Evolutionary conservation across 768 basidiomycete genomes (phyloP), one percentile per base, ranked within the genome.

Genomic region (Naganishia kalamii): DNA sequence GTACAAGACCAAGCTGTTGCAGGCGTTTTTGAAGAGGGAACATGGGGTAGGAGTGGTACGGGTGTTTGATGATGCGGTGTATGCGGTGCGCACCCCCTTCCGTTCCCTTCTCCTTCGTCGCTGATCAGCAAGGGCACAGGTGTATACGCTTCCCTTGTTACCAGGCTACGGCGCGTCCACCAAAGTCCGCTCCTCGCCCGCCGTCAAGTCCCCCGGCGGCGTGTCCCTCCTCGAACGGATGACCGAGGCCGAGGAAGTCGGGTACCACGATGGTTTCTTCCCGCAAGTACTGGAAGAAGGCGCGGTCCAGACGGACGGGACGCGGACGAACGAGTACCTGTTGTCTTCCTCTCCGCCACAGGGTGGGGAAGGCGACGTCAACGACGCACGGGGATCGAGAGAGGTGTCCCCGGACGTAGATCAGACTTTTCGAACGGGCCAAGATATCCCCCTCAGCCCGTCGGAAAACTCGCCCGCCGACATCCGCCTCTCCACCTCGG

Each of bases 51-150:
- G 76, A 2, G 77, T 82, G 80, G 11, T 90, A 87, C 82, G 93
- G 65, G 83, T 90, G 0, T 97, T 90, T 70, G 93, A 96, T 75
- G 93, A 97, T 79, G 92, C 92, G 0, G 78, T 94, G 66, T 96
- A 96, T 80, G 88, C 86, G 63, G 92, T 93, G 68, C 80, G 89
- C 71, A 32, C 3, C 13, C 21, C 4, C 17, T 33, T 52, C 47
- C 63, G 21, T 17, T 43, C 30, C 19, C 8, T 23, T 4, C 30
- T 51, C 46, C 19, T 30, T 35, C 21, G 37, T n/a, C 15, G 46
- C 8, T 40, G 25, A 6, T 33, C 3, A 32, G 10, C 6, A 35
- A 13, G 1, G 17, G 17, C n/a, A n/a, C 67, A 92, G 92, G 87
- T 93, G 81, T 94, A 97, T 73, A 88, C 90, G 74, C 82, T 94